Evolutionary conservation across 2,329 filamentous ascomycete genomes (phyloP).

Genomic region (Aspergillus terreus): DNA sequence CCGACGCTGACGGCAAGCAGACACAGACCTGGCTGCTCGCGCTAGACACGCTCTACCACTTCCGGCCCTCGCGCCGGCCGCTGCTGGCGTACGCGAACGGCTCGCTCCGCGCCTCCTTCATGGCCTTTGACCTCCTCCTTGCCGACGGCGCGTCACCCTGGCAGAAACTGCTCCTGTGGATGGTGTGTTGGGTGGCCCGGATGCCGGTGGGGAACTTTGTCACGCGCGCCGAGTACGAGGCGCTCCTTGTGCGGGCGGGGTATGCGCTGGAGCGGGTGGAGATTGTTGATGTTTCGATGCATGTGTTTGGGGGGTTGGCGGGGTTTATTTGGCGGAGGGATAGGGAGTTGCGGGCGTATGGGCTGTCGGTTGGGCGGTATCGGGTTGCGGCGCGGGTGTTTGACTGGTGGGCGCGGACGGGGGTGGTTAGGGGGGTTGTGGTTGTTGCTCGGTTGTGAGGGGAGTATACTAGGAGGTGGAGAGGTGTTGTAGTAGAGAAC

Average conservation of each 20-base stretch:
- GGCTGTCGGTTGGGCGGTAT: slow-evolving; percentile 33
- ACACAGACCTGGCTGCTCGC: slow-evolving; percentile 48
- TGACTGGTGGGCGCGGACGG: slow-evolving; percentile 40
- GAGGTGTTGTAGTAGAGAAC: background rate
- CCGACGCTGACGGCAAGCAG: background rate
- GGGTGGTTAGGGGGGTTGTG: slow-evolving; percentile 37
- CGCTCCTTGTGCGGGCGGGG: slow-evolving; percentile 46
- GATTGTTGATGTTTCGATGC: slow-evolving; percentile 50
- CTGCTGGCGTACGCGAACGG: slow-evolving; percentile 43
- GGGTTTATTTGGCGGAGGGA: slow-evolving; percentile 41
- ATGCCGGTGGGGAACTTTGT: slow-evolving; percentile 51
- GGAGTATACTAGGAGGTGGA: slow-evolving; percentile 8
- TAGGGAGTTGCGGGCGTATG: slow-evolving; percentile 29
- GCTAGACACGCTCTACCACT: slow-evolving; percentile 57
- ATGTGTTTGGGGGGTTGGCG: slow-evolving; percentile 52
- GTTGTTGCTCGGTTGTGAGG: slow-evolving; percentile 28
- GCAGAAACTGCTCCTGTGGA: slow-evolving; percentile 34
- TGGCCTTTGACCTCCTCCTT: slow-evolving; percentile 55
- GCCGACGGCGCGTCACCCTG: slow-evolving; percentile 18
- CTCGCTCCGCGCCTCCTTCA: slow-evolving; percentile 46
- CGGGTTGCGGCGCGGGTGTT: slow-evolving; percentile 33
- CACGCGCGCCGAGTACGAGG: slow-evolving; percentile 44
- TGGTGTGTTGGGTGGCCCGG: slow-evolving; percentile 46
- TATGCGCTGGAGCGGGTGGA: slow-evolving; percentile 43
- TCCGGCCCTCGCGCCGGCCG: slow-evolving; percentile 49